Percentiles rank a stretch among this genome's conserved stretches.
Conservation (phyloP, 345 rosid species). For the Excoecaria agallocha region DNA sequence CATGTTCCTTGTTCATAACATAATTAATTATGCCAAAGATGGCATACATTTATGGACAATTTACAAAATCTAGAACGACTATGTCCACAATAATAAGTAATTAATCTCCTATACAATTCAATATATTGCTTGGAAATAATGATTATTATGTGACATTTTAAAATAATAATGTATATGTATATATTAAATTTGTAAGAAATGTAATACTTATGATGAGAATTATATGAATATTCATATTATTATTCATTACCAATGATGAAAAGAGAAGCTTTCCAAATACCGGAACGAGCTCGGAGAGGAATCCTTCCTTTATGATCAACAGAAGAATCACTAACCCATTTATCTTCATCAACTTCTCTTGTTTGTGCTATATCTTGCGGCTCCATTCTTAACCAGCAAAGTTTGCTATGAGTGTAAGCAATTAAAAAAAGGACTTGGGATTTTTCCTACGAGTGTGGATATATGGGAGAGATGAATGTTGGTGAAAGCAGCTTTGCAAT, state of each 20-base stretch:
- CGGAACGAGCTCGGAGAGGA: conserved; percentile 58
- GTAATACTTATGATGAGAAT: neutral
- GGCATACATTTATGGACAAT: too few relatives aligned
- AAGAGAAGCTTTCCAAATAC: conserved; percentile 65
- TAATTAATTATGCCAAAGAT: too few relatives aligned
- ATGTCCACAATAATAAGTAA: too few relatives aligned
- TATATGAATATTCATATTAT: too few relatives aligned
- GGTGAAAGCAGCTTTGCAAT: neutral
- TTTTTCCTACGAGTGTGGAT: neutral
- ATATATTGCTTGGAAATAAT: too few relatives aligned
- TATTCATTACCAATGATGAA: conserved; percentile 50
- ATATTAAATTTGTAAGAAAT: too few relatives aligned
- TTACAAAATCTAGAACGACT: too few relatives aligned
- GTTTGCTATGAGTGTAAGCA: neutral
- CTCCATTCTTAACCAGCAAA: conserved; percentile 8
- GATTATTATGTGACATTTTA: too few relatives aligned
- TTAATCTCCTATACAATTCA: too few relatives aligned
- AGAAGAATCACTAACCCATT: conserved; percentile 63
- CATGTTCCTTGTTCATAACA: too few relatives aligned
- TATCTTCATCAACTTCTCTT: conserved; percentile 30
- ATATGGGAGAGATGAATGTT: conserved; percentile 7
- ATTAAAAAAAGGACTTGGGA: neutral
- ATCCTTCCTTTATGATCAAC: conserved; percentile 52
- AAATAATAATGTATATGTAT: too few relatives aligned
- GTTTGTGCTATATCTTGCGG: conserved; percentile 13